phyloP scores from a whole-genome alignment of 495 filamentous ascomycete genomes.

The Penicillium crystallinum region DNA sequence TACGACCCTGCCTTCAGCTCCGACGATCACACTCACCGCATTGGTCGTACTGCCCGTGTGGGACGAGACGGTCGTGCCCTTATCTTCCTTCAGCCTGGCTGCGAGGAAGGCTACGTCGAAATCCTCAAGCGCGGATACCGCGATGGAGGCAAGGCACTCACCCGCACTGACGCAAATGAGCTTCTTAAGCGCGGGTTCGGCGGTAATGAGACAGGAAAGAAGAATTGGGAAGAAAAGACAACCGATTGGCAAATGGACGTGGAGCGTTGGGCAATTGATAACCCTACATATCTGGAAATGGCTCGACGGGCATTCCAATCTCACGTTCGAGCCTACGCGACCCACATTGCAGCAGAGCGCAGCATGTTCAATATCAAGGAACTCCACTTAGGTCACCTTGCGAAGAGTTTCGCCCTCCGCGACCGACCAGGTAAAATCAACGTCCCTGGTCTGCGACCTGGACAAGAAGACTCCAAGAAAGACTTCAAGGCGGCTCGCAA shows the following conservation, averaged over 20 bases:
- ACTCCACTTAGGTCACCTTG: conserved; percentile 87
- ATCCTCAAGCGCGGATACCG: conserved; percentile 58
- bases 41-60: conserved; percentile 90
- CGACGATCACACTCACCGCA: conserved; percentile 87
- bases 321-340: conserved; percentile 91
- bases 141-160: conserved; percentile 50
- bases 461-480: conserved; percentile 42
- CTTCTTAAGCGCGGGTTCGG: conserved; percentile 58
- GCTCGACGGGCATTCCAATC: conserved; percentile 81
- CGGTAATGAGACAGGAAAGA: conserved; percentile 33
- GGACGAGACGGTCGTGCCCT: conserved; percentile 82
- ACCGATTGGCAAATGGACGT: conserved; percentile 73
- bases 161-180: conserved; percentile 53
- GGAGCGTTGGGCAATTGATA: conserved; percentile 64
- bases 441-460: conserved; percentile 54
- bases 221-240: conserved; percentile 63
- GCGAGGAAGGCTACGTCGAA: conserved; percentile 83
- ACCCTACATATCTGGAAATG: conserved; percentile 58
- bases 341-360: conserved; percentile 79
- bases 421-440: conserved; percentile 85
- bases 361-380: conserved; percentile 80
- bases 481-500: conserved; percentile 42
- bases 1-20: conserved; percentile 90
- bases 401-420: conserved; percentile 85
- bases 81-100: conserved; percentile 84